These are phyloP conservation scores for Wickerhamiella brachini DNA, from an alignment of 805 yeast species.

Conservation along the genomic window DNA sequence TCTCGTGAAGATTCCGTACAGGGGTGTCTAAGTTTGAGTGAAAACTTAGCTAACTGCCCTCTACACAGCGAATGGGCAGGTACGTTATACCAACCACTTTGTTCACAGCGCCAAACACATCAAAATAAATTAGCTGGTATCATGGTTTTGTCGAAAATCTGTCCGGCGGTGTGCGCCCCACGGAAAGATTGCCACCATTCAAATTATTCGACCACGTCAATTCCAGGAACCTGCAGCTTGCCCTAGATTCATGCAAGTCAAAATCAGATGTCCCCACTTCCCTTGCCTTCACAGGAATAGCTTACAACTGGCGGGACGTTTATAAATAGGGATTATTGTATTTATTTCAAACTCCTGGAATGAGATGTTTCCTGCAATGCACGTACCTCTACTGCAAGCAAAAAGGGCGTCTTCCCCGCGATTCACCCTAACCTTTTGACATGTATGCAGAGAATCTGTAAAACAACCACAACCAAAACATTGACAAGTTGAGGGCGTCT, in stretches of 20 bases:
- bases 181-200: neutral
- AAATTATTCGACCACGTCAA: neutral
- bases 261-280: too few relatives aligned
- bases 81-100: too few relatives aligned
- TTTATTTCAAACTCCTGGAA: too few relatives aligned
- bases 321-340: too few relatives aligned
- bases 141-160: too few relatives aligned
- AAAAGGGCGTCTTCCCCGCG: neutral
- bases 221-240: neutral
- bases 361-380: too few relatives aligned
- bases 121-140: neutral
- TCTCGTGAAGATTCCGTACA: neutral
- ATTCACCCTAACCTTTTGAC: neutral
- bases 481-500: conserved; percentile 12
- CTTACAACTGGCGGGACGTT: too few relatives aligned
- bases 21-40: neutral
- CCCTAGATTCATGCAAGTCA: neutral
- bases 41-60: neutral
- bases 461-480: neutral
- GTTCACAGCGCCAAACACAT: neutral
- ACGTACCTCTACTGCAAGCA: too few relatives aligned
- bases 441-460: neutral
- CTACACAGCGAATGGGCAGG: neutral
- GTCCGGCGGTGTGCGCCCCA: too few relatives aligned
- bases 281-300: too few relatives aligned